phyloP scores from a whole-genome alignment of 2,329 filamentous ascomycete genomes.

The Curvularia lunata region DNA sequence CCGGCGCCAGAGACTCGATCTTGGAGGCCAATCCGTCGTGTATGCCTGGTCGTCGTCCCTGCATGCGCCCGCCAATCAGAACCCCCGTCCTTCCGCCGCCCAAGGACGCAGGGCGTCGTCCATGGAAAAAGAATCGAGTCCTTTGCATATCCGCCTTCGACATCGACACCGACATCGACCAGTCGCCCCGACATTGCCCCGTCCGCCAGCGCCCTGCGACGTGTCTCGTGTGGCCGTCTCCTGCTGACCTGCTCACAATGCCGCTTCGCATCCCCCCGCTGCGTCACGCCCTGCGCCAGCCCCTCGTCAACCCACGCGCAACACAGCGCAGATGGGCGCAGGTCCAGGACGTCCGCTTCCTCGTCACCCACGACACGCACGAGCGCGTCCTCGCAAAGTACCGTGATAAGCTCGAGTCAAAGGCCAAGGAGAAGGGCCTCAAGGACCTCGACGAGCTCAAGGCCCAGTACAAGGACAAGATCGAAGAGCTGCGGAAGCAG shows the following conservation, averaged over 20 bases:
- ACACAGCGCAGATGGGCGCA: conserved; percentile 84
- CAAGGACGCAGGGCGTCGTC: neutral
- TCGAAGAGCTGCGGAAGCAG: conserved; percentile 71
- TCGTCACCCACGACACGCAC: conserved; percentile 76
- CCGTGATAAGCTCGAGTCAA: conserved; percentile 79
- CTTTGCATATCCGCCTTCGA: too few species aligned
- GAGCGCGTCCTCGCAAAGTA: conserved; percentile 82
- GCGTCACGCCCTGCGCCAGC: conserved; percentile 41
- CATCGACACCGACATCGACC: too few species aligned
- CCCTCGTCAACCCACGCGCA: conserved; percentile 35
- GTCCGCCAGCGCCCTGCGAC: too few species aligned
- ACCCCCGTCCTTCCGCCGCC: conserved; percentile 24
- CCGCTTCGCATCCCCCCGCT: conserved; percentile 39
- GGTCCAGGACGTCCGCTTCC: conserved; percentile 89
- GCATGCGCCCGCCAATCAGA: conserved; percentile 20
- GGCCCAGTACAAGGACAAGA: conserved; percentile 84
- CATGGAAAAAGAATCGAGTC: neutral
- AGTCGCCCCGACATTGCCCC: too few species aligned
- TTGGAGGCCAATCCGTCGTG: neutral
- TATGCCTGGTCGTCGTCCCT: neutral
- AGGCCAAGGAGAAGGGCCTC: conserved; percentile 76
- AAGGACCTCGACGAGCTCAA: conserved; percentile 77
- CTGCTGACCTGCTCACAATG: conserved; percentile 6
- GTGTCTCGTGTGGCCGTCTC: neutral
- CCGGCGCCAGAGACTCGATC: neutral